Evolutionary conservation across 2,329 filamentous ascomycete species (phyloP).

Genomic region (Penicillium sp.): DNA sequence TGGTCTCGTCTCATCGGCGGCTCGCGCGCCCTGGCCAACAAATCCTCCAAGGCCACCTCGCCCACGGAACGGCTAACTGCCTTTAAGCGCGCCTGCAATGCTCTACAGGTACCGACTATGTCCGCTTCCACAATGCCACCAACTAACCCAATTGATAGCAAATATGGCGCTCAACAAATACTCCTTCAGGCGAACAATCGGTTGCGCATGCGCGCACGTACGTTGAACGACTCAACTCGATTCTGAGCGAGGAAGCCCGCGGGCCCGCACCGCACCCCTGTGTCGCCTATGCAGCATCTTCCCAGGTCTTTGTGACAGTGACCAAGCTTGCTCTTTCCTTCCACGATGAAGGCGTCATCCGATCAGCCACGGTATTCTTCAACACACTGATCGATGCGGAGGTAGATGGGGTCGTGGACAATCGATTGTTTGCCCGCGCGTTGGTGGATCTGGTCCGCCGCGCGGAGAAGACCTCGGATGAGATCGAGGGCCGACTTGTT

Average conservation of each 20-base stretch:
- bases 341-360: conserved; percentile 75
- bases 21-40: conserved; percentile 42
- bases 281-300: conserved; percentile 72
- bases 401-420: conserved; percentile 88
- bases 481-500: conserved; percentile 80
- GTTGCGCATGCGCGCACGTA: conserved; percentile 45
- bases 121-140: background rate
- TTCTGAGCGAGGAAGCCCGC: conserved; percentile 81
- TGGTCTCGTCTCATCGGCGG: conserved; percentile 56
- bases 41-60: conserved; percentile 45
- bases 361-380: conserved; percentile 76
- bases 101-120: conserved; percentile 43
- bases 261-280: conserved; percentile 84
- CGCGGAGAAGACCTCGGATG: conserved; percentile 57
- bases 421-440: conserved; percentile 72
- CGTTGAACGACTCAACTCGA: conserved; percentile 51
- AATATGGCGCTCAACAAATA: conserved; percentile 52
- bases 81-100: conserved; percentile 55
- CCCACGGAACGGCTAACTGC: conserved; percentile 53
- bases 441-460: conserved; percentile 76
- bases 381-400: conserved; percentile 90
- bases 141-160: conserved; percentile 36
- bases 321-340: conserved; percentile 80
- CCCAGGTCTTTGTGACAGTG: conserved; percentile 81
- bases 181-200: conserved; percentile 44